Evolutionary conservation across 2,329 filamentous ascomycete genomes (phyloP).

Genomic region (Colletotrichum graminicola): DNA sequence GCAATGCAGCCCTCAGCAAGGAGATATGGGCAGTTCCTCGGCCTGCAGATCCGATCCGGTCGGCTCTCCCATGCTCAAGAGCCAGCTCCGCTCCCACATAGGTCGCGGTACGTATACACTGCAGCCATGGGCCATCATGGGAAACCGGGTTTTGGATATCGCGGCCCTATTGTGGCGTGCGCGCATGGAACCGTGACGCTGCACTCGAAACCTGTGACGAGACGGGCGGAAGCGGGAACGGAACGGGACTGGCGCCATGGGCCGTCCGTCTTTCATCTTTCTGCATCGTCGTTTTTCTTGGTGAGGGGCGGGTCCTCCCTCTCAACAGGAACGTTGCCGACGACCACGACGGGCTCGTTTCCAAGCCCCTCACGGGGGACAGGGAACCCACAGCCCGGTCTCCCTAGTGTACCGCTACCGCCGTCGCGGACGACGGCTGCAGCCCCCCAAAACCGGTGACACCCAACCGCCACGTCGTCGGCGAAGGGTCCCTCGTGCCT

Average conservation of each 20-base stretch:
- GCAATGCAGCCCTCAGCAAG: slow-evolving; percentile 11
- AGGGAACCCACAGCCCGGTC: slow-evolving; percentile 1
- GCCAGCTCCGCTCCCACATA: not conserved
- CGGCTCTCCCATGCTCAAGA: not conserved
- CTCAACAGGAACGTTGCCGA: not conserved
- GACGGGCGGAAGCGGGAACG: slow-evolving; percentile 23
- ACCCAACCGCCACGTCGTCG: slow-evolving; percentile 38
- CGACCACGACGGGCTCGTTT: slow-evolving; percentile 19
- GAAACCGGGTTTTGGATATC: slow-evolving; percentile 8
- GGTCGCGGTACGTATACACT: not conserved
- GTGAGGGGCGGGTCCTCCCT: not conserved
- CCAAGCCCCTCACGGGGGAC: not conserved
- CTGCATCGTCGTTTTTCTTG: not conserved
- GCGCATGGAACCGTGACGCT: slow-evolving; percentile 9
- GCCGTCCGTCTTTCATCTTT: slow-evolving; percentile 2
- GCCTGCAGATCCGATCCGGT: slow-evolving; percentile 23
- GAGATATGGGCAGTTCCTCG: not conserved
- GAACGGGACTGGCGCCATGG: slow-evolving; percentile 13
- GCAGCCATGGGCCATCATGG: not conserved
- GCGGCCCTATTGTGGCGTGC: slow-evolving; percentile 17
- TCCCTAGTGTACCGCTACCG: not conserved
- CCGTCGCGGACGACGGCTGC: slow-evolving; percentile 20
- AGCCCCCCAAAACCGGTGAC: slow-evolving; percentile 27
- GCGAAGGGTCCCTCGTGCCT: slow-evolving; percentile 24
- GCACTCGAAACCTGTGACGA: slow-evolving; percentile 28